phyloP scores from a whole-genome alignment of 2,329 filamentous ascomycete species.

The Alternaria sp. region DNA sequence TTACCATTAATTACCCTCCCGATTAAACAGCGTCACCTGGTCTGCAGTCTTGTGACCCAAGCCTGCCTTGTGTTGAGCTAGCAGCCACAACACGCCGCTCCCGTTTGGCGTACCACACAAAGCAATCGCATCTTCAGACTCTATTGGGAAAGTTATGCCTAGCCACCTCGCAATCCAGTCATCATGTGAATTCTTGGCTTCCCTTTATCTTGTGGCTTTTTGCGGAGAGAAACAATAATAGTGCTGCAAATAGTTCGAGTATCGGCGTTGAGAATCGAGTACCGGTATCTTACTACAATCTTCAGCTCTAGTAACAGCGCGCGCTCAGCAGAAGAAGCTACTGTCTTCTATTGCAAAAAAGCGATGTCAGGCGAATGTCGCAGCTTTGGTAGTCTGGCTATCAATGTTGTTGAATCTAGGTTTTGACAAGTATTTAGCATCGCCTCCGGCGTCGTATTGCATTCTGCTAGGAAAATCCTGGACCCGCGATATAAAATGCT shows the following conservation, averaged over 20 bases:
- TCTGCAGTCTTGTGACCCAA: slow-evolving; percentile 19
- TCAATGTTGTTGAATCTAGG: neutral
- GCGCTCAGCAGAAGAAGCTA: neutral
- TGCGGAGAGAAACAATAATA: neutral
- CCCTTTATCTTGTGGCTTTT: neutral
- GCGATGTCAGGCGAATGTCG: slow-evolving; percentile 15
- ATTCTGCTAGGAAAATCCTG: neutral
- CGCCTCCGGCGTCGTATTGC: slow-evolving; percentile 2
- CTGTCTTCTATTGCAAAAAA: slow-evolving; percentile 12
- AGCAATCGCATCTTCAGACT: slow-evolving; percentile 14
- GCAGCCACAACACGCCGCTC: slow-evolving; percentile 15
- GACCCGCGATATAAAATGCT: neutral
- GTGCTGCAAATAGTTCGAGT: neutral
- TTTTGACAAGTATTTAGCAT: neutral
- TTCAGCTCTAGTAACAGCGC: neutral
- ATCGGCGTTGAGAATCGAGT: neutral
- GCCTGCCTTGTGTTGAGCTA: slow-evolving; percentile 14
- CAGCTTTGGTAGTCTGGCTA: slow-evolving; percentile 3
- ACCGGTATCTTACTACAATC: neutral
- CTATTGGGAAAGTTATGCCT: slow-evolving; percentile 13
- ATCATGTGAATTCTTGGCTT: neutral
- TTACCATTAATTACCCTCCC: neutral
- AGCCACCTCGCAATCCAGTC: slow-evolving; percentile 14
- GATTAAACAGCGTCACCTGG: slow-evolving; percentile 15
- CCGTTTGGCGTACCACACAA: slow-evolving; percentile 24